These are phyloP conservation scores for Tripidium arundinaceum DNA, from an alignment of 202 grass and related monocot genomes.

Conservation along the genomic window DNA sequence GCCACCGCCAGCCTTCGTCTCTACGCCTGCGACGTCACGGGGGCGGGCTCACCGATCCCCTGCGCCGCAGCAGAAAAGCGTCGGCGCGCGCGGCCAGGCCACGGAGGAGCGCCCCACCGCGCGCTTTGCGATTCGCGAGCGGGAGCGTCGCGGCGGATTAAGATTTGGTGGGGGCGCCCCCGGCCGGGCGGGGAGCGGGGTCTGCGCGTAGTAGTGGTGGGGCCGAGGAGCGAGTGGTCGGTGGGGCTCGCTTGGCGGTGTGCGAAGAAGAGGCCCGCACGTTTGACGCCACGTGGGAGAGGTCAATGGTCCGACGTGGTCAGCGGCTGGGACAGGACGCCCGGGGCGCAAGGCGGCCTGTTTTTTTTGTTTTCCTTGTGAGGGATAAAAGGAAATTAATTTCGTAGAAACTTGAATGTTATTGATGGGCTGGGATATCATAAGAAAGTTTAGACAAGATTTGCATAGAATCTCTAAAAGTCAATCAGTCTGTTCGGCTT, in stretches of 20 bases:
- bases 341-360: no score
- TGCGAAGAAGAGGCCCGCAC: not conserved
- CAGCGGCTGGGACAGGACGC: not conserved
- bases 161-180: conserved; percentile 33
- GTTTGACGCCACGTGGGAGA: conserved; percentile 32
- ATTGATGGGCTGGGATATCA: no score
- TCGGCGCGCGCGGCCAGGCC: not conserved
- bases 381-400: no score
- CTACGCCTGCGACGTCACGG: conserved; percentile 25
- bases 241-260: conserved; percentile 15
- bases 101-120: not conserved
- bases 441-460: not conserved
- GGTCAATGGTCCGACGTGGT: not conserved
- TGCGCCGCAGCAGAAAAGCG: not conserved
- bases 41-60: not conserved
- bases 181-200: not conserved
- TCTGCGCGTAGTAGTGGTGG: not conserved
- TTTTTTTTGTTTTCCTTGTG: no score
- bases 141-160: not conserved
- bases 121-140: not conserved
- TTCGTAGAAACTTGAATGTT: not conserved
- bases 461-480: not conserved
- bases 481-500: no score
- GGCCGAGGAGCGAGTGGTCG: not conserved
- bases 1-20: not conserved